phyloP scores from a whole-genome alignment of 2,329 filamentous ascomycete genomes.

The Mycosphaerella sp. region DNA sequence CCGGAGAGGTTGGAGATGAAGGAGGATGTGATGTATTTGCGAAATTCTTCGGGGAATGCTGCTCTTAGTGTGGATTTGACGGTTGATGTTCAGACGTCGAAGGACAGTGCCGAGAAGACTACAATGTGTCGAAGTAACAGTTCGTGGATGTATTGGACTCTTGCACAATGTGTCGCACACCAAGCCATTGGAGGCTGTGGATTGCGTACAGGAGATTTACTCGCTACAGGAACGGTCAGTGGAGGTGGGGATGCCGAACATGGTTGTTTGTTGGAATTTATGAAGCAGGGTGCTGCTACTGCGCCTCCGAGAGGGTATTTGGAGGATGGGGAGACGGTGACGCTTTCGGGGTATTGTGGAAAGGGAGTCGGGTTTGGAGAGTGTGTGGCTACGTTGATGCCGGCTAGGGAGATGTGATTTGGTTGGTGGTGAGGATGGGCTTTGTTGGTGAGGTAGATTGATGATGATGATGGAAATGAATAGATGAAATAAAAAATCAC shows the following conservation, averaged over 20 bases:
- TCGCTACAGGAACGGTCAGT: slow-evolving; percentile 40
- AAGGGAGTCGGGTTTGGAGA: slow-evolving; percentile 39
- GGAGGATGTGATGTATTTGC: slow-evolving; percentile 22
- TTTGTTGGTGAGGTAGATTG: too few species aligned
- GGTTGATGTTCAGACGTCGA: slow-evolving; percentile 15
- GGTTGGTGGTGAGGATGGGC: too few species aligned
- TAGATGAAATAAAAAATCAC: too few species aligned
- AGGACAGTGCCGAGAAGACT: slow-evolving; percentile 5
- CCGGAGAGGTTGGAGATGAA: slow-evolving; percentile 14
- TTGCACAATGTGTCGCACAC: slow-evolving; percentile 39
- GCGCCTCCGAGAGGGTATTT: slow-evolving; percentile 34
- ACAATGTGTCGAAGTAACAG: slow-evolving; percentile 26
- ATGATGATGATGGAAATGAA: too few species aligned
- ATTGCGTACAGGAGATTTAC: slow-evolving; percentile 38
- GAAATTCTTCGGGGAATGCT: slow-evolving; percentile 15
- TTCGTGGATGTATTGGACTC: slow-evolving; percentile 40
- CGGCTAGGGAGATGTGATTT: slow-evolving; percentile 19
- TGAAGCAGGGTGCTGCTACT: slow-evolving; percentile 30
- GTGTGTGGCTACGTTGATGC: slow-evolving; percentile 34
- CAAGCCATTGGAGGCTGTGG: slow-evolving; percentile 38
- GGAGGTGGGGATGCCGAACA: slow-evolving; percentile 34
- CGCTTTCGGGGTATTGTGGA: slow-evolving; percentile 34
- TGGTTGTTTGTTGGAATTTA: slow-evolving; percentile 40
- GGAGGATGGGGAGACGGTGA: slow-evolving; percentile 38
- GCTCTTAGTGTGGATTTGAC: slow-evolving; percentile 24